phyloP scores from a whole-genome alignment of 164 flowering plant genomes.

The Magnolia officinalis region DNA sequence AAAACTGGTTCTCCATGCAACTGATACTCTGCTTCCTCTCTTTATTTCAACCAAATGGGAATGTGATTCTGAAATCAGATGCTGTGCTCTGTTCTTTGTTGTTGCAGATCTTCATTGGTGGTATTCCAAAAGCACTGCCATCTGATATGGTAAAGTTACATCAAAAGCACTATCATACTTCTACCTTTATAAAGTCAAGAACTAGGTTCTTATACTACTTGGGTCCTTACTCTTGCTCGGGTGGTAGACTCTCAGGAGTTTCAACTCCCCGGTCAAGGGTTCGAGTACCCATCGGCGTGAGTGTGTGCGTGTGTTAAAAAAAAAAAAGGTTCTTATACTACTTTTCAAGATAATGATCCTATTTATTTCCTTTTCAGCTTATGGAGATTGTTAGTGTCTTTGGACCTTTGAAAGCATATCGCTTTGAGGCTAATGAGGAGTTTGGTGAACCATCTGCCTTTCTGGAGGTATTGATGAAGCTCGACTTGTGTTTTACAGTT shows the following conservation, averaged over 20 bases:
- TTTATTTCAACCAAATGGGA: background rate
- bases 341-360: background rate
- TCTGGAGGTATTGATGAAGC: constrained; percentile 61
- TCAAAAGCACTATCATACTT: too few species aligned
- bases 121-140: constrained; percentile 67
- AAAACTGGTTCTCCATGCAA: too few species aligned
- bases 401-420: constrained; percentile 80
- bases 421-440: constrained; percentile 43
- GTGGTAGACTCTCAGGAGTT: too few species aligned
- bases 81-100: background rate
- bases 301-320: too few species aligned
- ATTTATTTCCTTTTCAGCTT: constrained; percentile 37
- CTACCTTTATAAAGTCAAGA: too few species aligned
- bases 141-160: constrained; percentile 66
- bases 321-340: too few species aligned
- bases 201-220: too few species aligned
- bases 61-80: background rate
- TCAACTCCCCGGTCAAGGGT: too few species aligned
- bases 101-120: constrained; percentile 85
- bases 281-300: too few species aligned
- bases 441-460: constrained; percentile 55
- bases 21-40: too few species aligned
- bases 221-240: too few species aligned
- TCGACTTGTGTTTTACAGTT: background rate
- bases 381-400: constrained; percentile 76